phyloP scores from a whole-genome alignment of 1,284 basidiomycete species.

The Ceraceosorus bombacis region DNA sequence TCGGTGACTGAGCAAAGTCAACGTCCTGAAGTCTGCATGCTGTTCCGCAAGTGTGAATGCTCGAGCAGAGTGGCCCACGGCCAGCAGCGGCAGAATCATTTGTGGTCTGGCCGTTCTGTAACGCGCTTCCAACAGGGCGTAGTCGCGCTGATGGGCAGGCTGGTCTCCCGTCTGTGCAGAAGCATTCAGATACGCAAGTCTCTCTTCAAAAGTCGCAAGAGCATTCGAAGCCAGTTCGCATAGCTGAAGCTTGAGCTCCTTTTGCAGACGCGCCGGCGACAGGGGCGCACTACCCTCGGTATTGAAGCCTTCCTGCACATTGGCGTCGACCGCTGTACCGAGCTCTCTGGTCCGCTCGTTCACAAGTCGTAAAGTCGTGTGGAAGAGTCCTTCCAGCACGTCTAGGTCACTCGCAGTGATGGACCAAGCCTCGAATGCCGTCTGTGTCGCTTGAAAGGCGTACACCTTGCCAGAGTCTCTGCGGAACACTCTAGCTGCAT shows the following conservation, averaged over 20 bases:
- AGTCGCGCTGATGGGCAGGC: constrained; percentile 51
- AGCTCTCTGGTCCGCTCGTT: constrained; percentile 52
- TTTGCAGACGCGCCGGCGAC: constrained; percentile 33
- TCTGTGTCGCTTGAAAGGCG: constrained; percentile 51
- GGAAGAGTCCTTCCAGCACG: constrained; percentile 65
- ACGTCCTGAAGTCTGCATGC: constrained; percentile 71
- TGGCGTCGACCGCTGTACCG: constrained; percentile 51
- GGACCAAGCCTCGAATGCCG: constrained; percentile 68
- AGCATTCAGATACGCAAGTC: constrained; percentile 45
- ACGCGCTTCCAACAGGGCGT: constrained; percentile 58
- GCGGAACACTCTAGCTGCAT: constrained; percentile 67
- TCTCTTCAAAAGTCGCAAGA: constrained; percentile 48
- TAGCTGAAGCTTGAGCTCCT: constrained; percentile 58
- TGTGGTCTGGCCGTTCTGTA: constrained; percentile 65
- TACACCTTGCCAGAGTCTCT: constrained; percentile 66
- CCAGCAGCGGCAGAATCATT: constrained; percentile 67
- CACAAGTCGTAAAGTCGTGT: constrained; percentile 57
- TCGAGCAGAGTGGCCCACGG: constrained; percentile 60
- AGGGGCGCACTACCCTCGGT: constrained; percentile 18
- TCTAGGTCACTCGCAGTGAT: constrained; percentile 63
- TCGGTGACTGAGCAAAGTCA: constrained; percentile 64
- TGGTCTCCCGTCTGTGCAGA: constrained; percentile 12
- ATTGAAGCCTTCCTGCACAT: too few species aligned
- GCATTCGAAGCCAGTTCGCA: constrained; percentile 57
- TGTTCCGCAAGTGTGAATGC: constrained; percentile 77